These are phyloP conservation scores for Vigna unguiculata DNA, from an alignment of 306 rosid genomes.

Conservation along the genomic window DNA sequence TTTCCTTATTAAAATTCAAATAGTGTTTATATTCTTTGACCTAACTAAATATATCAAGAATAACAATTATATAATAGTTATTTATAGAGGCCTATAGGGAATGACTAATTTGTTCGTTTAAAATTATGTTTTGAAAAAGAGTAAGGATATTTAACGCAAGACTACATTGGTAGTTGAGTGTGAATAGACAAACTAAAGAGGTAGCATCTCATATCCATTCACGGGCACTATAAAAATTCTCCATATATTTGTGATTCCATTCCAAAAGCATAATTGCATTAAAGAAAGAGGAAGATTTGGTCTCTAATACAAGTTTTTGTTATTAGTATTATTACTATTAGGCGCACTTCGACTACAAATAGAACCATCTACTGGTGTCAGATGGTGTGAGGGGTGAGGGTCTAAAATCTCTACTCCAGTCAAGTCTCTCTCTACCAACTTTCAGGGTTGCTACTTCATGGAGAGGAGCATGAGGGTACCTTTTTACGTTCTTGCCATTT, in stretches of 20 bases:
- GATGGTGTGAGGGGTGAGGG: neutral
- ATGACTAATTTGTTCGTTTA: neutral
- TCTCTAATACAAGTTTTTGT: neutral
- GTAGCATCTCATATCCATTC: conserved; percentile 24
- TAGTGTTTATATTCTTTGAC: neutral
- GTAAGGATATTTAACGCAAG: conserved; percentile 17
- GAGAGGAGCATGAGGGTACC: conserved; percentile 45
- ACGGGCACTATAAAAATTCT: conserved; percentile 65
- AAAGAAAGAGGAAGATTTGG: conserved; percentile 36
- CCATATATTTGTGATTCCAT: conserved; percentile 52
- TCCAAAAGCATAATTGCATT: conserved; percentile 47
- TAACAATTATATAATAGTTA: too few relatives aligned
- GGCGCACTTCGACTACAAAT: conserved; percentile 11
- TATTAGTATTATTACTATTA: neutral
- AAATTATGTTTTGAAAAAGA: too few relatives aligned
- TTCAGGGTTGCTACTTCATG: conserved; percentile 38
- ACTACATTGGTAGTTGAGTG: conserved; percentile 23
- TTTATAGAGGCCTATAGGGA: neutral
- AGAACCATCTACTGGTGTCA: neutral
- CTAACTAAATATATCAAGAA: neutral
- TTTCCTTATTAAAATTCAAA: neutral
- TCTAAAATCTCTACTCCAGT: neutral
- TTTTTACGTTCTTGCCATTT: conserved; percentile 46
- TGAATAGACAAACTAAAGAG: conserved; percentile 7
- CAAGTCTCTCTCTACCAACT: neutral